These are phyloP conservation scores for Diversispora eburnea DNA, from an alignment of 192 early-diverging fungal species.

Conservation along the genomic window DNA sequence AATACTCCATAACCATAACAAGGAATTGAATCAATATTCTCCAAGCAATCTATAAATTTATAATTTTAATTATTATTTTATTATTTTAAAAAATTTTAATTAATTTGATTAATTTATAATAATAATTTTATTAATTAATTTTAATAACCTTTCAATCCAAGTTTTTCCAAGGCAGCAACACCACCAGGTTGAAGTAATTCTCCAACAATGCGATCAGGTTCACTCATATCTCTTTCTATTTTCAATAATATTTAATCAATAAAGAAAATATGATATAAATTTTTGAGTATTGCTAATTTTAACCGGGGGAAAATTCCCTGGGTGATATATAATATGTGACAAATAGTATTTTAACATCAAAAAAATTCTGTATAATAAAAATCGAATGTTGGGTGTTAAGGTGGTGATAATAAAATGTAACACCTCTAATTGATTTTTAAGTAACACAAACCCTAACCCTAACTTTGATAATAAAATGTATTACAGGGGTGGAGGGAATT, in stretches of 20 bases:
- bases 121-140: background rate
- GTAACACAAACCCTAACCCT: too few species aligned
- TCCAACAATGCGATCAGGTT: slow-evolving; percentile 97
- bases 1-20: slow-evolving; percentile 87
- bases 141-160: slow-evolving; percentile 64
- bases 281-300: too few species aligned
- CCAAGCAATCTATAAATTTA: slow-evolving; percentile 56
- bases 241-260: slow-evolving; percentile 45
- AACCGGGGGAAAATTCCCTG: too few species aligned
- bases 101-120: background rate
- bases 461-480: too few species aligned
- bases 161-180: slow-evolving; percentile 68
- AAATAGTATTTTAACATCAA: too few species aligned
- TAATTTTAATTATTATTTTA: background rate
- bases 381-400: slow-evolving; percentile 11
- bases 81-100: background rate
- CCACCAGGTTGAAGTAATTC: slow-evolving; percentile 97
- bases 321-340: too few species aligned
- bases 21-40: slow-evolving; percentile 80
- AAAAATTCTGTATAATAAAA: background rate
- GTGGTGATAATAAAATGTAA: too few species aligned
- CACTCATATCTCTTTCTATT: slow-evolving; percentile 82
- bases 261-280: background rate
- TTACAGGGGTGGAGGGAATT: too few species aligned
- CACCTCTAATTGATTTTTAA: too few species aligned